Percentiles rank a stretch among this genome's conserved stretches.
These are phyloP conservation scores for Pseudocohnilembus persalinus DNA, from an alignment of 169 alveolate genomes.

Conservation along the genomic window DNA sequence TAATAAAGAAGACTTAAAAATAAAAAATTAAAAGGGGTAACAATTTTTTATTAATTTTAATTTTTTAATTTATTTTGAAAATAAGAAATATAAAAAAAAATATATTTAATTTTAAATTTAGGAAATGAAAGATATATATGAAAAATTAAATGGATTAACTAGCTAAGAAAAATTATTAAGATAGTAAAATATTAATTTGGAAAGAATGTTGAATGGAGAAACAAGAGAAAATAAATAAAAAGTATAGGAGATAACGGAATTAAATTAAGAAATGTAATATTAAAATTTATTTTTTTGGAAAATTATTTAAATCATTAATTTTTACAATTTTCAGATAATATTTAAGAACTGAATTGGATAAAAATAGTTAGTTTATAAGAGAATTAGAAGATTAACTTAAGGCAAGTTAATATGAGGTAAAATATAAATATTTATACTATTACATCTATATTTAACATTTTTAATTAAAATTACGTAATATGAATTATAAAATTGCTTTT, in stretches of 20 bases:
- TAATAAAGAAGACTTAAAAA: not conserved
- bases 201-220: not conserved
- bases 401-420: not conserved
- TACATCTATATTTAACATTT: not conserved
- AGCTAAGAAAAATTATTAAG: not conserved
- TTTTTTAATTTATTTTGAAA: too few species aligned
- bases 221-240: not conserved
- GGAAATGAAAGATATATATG: not conserved
- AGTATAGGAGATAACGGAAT: not conserved
- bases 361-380: too few species aligned
- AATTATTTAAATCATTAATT: not conserved
- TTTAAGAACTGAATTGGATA: not conserved
- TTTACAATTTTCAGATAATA: not conserved
- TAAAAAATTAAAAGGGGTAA: not conserved
- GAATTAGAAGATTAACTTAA: not conserved
- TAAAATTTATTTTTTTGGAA: not conserved
- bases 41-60: too few species aligned
- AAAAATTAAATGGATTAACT: too few species aligned
- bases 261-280: not conserved
- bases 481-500: too few species aligned
- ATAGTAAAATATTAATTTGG: not conserved
- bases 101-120: too few species aligned
- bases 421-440: too few species aligned
- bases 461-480: too few species aligned
- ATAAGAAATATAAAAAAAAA: too few species aligned